Evolutionary conservation across 2,329 filamentous ascomycete species (phyloP).

Genomic region (Fusarium paranaense): DNA sequence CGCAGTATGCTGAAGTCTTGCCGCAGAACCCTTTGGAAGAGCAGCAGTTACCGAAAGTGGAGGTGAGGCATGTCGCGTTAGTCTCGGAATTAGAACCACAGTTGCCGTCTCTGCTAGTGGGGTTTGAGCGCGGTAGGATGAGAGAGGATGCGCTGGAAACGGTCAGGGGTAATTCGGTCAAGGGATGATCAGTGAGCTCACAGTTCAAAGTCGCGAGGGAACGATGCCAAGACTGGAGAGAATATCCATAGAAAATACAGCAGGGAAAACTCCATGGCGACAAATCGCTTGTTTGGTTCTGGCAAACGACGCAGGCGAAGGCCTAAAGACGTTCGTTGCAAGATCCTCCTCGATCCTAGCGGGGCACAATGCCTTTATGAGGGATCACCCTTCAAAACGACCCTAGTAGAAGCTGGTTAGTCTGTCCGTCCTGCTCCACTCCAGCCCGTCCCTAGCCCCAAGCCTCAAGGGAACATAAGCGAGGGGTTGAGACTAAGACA

Average conservation of each 20-base stretch:
- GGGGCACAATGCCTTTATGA: constrained; percentile 19
- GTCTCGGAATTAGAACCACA: constrained; percentile 18
- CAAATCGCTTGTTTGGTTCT: background rate
- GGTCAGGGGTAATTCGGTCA: background rate
- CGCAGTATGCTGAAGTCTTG: constrained; percentile 16
- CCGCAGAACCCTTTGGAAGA: constrained; percentile 14
- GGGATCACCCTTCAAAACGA: background rate
- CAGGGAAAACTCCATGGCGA: background rate
- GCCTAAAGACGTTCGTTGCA: background rate
- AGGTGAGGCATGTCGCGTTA: constrained; percentile 23
- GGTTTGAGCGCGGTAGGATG: constrained; percentile 7
- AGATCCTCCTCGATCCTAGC: background rate
- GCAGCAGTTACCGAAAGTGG: constrained; percentile 17
- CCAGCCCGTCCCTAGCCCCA: background rate
- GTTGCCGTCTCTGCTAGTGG: constrained; percentile 18
- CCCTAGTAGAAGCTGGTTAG: background rate
- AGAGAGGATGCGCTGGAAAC: constrained; percentile 1
- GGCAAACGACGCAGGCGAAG: constrained; percentile 3
- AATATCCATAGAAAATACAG: background rate
- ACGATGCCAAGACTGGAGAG: background rate
- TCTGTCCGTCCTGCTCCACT: constrained; percentile 54
- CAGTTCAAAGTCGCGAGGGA: background rate
- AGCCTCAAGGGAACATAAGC: background rate
- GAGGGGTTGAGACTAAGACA: background rate
- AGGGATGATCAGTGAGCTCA: background rate